Evolutionary conservation across 345 rosid species (phyloP).

Genomic region (Euphorbia pulcherrima): DNA sequence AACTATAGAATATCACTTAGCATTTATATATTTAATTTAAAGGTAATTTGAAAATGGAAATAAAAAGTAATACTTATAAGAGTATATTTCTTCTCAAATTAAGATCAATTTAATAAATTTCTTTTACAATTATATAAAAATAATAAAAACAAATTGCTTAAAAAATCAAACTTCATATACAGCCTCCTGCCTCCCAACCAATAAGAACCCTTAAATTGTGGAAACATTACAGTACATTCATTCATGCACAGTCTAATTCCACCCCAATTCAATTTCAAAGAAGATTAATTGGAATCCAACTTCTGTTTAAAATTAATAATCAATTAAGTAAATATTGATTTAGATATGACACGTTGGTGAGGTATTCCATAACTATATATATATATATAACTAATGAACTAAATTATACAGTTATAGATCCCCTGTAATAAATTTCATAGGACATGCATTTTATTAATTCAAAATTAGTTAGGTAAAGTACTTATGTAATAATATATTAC

Average conservation of each 20-base stretch:
- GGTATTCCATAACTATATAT: background rate
- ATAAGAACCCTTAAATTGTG: slow-evolving; percentile 17
- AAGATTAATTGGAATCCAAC: background rate
- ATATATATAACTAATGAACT: no score
- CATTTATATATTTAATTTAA: no score
- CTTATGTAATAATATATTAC: no score
- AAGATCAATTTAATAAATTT: no score
- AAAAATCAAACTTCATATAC: background rate
- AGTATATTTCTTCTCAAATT: no score
- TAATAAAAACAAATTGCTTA: background rate
- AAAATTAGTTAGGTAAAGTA: no score
- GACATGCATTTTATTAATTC: background rate
- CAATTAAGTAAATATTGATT: background rate
- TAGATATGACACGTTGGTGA: background rate
- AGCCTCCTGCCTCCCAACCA: background rate
- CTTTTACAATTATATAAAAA: background rate
- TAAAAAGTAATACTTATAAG: no score
- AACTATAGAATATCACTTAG: no score
- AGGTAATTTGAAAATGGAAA: no score
- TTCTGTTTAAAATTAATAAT: background rate
- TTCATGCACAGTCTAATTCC: background rate
- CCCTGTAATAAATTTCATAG: background rate
- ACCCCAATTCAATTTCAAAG: background rate
- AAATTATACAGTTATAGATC: background rate
- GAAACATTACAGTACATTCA: background rate